Base-by-base conservation (phyloP, 257 asterid species). In the Forsythia viridissima region DNA sequence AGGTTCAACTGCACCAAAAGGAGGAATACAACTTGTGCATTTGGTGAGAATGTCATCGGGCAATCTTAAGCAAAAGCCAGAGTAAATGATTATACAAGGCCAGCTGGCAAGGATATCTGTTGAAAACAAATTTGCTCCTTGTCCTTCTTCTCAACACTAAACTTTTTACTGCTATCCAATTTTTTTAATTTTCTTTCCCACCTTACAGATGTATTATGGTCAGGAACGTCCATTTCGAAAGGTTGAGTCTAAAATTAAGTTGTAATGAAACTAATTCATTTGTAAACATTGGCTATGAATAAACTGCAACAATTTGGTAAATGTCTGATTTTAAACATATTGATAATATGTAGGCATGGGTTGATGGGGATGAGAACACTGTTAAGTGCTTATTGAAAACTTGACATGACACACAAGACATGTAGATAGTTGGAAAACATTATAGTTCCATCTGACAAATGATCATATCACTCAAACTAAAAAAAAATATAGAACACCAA, bases 1-100 rank as follows among this genome's bases (percentile, higher is more conserved):
- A 90, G 75, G 88, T 96, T 96, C 87, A 96, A 82, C 99, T 96
- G 97, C 94, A 86, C 39, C 40, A 77, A 79, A 40, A 71, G 65
- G 44, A 41, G 30, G 42, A 39, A 36, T 43, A 11, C 16, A 9
- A 36, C 8, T 21, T 73, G 21, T n/a, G 63, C 73, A 59, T 78
- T 77, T 36, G 69, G 46, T 34, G 57, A 75, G 7, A 30, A 37
- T 39, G 41, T 10, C 51, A 8, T 43, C 73, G 21, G 38, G 70
- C 15, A 63, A 21, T 63, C 70, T 24, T 34, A 72, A 40, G 10
- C 15, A 30, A 10, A 16, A 16, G 24, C 38, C 30, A 75, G 71
- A 48, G 7, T 30, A 39, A 20, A 24, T 67, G 36, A 57, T 10
- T 6, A 24, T 41, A 36, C 18, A 52, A 8, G 24, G 11, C 48